Percentiles rank a stretch among this genome's conserved stretches.
phyloP scores from a whole-genome alignment of 2,329 filamentous ascomycete species.

The Ustulina deusta region DNA sequence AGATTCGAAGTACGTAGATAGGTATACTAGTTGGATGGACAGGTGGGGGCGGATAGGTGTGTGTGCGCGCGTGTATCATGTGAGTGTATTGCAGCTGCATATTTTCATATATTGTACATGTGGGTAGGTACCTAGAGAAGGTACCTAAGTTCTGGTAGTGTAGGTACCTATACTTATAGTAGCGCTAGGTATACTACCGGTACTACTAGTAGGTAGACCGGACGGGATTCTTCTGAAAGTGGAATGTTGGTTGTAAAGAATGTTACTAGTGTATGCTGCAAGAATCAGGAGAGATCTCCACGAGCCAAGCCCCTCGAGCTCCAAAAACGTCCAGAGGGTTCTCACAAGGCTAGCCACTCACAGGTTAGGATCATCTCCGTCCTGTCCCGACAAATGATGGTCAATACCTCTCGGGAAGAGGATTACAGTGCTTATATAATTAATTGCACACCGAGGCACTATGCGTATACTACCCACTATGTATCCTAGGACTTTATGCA shows the following conservation, averaged over 20 bases:
- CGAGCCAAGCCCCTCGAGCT: constrained; percentile 19
- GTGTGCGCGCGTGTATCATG: neutral
- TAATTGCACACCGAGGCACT: neutral
- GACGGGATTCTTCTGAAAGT: constrained; percentile 18
- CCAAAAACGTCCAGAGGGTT: constrained; percentile 17
- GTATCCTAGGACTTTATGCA: neutral
- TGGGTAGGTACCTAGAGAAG: neutral
- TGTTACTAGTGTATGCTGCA: constrained; percentile 29
- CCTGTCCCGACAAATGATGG: neutral
- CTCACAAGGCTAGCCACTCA: constrained; percentile 29
- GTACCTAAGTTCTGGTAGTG: neutral
- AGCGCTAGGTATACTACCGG: no score
- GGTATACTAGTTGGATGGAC: neutral
- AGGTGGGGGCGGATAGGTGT: neutral
- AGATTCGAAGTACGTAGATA: no score
- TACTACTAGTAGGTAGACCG: no score
- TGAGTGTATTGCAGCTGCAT: neutral
- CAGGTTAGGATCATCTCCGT: constrained; percentile 2
- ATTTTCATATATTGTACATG: neutral
- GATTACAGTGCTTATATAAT: neutral
- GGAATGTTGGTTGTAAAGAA: constrained; percentile 6
- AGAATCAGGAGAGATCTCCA: constrained; percentile 27
- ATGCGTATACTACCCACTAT: no score
- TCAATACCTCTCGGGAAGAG: neutral
- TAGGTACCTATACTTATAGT: neutral